A percentile compares a stretch with the other conserved stretches of the same genome.
These are phyloP conservation scores for Neopestalotiopsis sp. DNA, from an alignment of 2,329 filamentous ascomycete genomes.

Conservation along the genomic window DNA sequence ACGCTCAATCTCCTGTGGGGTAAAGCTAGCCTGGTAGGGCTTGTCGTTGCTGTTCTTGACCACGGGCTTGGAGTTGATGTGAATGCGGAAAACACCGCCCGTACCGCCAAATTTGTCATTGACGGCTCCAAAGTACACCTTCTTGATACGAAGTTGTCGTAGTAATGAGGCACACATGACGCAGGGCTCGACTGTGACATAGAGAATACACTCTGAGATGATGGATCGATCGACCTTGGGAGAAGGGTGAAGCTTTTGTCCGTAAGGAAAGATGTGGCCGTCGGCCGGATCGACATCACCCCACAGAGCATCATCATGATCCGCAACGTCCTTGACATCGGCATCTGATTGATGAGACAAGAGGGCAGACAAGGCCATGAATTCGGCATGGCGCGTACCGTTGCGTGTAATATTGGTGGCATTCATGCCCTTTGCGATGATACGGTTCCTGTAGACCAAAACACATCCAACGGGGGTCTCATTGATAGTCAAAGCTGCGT, in stretches of 20 bases:
- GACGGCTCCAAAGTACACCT: slow-evolving; percentile 92
- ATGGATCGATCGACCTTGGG: slow-evolving; percentile 69
- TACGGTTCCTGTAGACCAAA: slow-evolving; percentile 77
- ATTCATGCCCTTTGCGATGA: slow-evolving; percentile 94
- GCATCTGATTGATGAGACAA: slow-evolving; percentile 47
- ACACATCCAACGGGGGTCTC: slow-evolving; percentile 98
- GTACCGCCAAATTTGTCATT: slow-evolving; percentile 98
- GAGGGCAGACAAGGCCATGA: slow-evolving; percentile 77
- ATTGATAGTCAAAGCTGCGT: slow-evolving; percentile 81
- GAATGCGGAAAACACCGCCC: slow-evolving; percentile 88
- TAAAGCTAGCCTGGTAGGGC: slow-evolving; percentile 39
- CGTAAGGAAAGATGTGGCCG: slow-evolving; percentile 65
- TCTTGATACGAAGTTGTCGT: slow-evolving; percentile 84
- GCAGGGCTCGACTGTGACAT: slow-evolving; percentile 97
- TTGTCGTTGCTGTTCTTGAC: slow-evolving; percentile 27
- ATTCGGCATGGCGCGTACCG: slow-evolving; percentile 94
- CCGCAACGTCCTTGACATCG: slow-evolving; percentile 31
- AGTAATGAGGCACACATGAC: slow-evolving; percentile 98
- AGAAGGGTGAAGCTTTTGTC: slow-evolving; percentile 61
- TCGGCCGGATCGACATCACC: slow-evolving; percentile 59
- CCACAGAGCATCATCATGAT: slow-evolving; percentile 48
- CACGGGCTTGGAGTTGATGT: slow-evolving; percentile 63
- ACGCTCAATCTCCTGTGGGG: slow-evolving; percentile 31
- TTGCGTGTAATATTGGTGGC: slow-evolving; percentile 91
- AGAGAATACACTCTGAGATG: slow-evolving; percentile 76